Base-by-base conservation (phyloP, 1,284 basidiomycete species). In the Fistulina hepatica region DNA sequence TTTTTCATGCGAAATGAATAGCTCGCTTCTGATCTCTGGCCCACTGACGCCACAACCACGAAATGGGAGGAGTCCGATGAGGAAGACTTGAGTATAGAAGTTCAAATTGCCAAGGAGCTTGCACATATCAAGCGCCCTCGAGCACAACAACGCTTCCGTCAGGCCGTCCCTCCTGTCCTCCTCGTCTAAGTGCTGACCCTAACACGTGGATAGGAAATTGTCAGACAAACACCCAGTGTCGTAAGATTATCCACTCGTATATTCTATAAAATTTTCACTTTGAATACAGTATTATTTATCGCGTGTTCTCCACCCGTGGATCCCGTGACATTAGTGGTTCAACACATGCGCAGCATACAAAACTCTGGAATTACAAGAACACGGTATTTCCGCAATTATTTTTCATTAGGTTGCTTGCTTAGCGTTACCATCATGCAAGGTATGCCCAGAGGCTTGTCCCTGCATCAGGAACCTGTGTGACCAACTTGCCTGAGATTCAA, bases 291-390 rank as follows among this genome's bases (percentile, higher is more conserved):
- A 11, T 60, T 84, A 15, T 88, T 85, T 55, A 80, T 89, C 36
- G 76, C 81, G 6, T 85, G 81, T 55, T 79, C 71, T 54, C 61
- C 73, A 2, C 84, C 84, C 0, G 64, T 85, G 22, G 76, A 88
- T 50, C 83, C 85, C 0, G 76, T 86, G n/a, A 59, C 70, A 44
- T 59, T 89, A 8, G 70, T 83, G n/a, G 52, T 68, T 21, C 69
- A 67, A 30, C 73, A 84, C 47, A 62, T 85, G 5, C 60, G 74
- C 39, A 73, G 73, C 37, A 69, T 86, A 2, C 57, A 73, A 41
- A 57, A 56, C 13, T 79, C 77, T 1, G 81, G 81, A 2, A 57
- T 74, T 4, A 70, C 78, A 2, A 66, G 69, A 32, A 84, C 82
- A 30, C 67, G 74, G 84, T 81, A 49, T 22, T 61, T 25, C 24